A percentile compares a stretch with the other conserved stretches of the same genome.
Conservation (phyloP, 2,329 filamentous ascomycete species). For the Verruconis gallopava region DNA sequence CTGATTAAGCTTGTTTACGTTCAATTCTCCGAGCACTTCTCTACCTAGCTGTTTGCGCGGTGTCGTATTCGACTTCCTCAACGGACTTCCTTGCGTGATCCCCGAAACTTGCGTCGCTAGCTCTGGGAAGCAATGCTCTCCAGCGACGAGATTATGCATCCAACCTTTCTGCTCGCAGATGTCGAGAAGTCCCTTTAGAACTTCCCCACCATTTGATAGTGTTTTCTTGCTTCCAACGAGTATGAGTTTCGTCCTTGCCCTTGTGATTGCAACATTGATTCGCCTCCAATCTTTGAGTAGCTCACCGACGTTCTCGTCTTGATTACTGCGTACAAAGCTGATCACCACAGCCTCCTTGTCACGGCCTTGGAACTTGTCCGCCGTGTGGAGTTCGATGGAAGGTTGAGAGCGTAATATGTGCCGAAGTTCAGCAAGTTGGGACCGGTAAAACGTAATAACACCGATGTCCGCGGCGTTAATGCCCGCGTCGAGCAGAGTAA, state of each 20-base stretch:
- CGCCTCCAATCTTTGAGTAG: slow-evolving; percentile 81
- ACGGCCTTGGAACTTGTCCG: slow-evolving; percentile 89
- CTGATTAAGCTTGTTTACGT: not conserved
- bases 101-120: slow-evolving; percentile 34
- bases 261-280: slow-evolving; percentile 91
- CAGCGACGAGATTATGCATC: slow-evolving; percentile 58
- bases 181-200: slow-evolving; percentile 61
- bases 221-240: slow-evolving; percentile 75
- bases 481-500: slow-evolving; percentile 62
- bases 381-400: slow-evolving; percentile 85
- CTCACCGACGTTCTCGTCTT: slow-evolving; percentile 72
- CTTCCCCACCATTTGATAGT: slow-evolving; percentile 50
- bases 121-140: slow-evolving; percentile 55
- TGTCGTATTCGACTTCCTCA: slow-evolving; percentile 25
- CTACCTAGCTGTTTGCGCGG: slow-evolving; percentile 7
- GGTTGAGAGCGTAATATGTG: slow-evolving; percentile 33
- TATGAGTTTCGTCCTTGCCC: slow-evolving; percentile 82
- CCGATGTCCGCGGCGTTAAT: slow-evolving; percentile 68
- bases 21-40: not conserved
- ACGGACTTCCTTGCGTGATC: slow-evolving; percentile 18
- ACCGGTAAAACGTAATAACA: slow-evolving; percentile 93
- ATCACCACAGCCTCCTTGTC: slow-evolving; percentile 91
- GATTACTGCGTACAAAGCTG: slow-evolving; percentile 77
- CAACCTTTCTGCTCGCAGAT: slow-evolving; percentile 70
- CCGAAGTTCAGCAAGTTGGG: slow-evolving; percentile 73